phyloP scores from a whole-genome alignment of 805 yeast genomes.

The Kazachstania africana region DNA sequence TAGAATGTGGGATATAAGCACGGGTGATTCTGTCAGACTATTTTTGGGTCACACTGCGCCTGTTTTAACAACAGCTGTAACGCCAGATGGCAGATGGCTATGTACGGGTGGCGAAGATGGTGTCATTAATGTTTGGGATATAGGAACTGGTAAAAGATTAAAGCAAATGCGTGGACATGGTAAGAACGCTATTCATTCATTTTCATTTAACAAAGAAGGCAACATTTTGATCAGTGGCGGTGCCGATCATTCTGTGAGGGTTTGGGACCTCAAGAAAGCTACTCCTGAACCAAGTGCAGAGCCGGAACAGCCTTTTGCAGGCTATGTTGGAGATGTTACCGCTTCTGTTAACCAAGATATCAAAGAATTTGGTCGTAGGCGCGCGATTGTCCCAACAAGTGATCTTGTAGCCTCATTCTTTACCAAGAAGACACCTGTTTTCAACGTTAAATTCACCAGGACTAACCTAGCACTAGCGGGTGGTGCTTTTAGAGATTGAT shows the following conservation, averaged over 20 bases:
- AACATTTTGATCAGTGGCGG: conserved; percentile 83
- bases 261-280: conserved; percentile 88
- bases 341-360: conserved; percentile 26
- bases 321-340: conserved; percentile 26
- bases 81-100: conserved; percentile 95
- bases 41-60: conserved; percentile 92
- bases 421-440: conserved; percentile 90
- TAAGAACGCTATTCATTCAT: conserved; percentile 68
- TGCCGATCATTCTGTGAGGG: conserved; percentile 84
- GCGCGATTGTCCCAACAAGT: conserved; percentile 67
- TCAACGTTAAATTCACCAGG: conserved; percentile 83
- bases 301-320: conserved; percentile 54
- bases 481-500: conserved; percentile 58
- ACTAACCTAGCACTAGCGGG: conserved; percentile 86
- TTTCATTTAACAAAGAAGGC: conserved; percentile 80
- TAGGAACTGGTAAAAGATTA: conserved; percentile 77
- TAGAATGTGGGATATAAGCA: conserved; percentile 93
- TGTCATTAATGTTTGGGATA: conserved; percentile 83
- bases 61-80: conserved; percentile 70
- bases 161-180: conserved; percentile 96
- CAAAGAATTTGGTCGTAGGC: conserved; percentile 41
- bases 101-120: conserved; percentile 94
- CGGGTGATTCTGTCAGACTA: conserved; percentile 81
- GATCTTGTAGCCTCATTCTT: conserved; percentile 91
- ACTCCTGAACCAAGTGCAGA: conserved; percentile 69